These are phyloP conservation scores for Austropuccinia psidii DNA, from an alignment of 1,284 basidiomycete genomes.

Conservation along the genomic window DNA sequence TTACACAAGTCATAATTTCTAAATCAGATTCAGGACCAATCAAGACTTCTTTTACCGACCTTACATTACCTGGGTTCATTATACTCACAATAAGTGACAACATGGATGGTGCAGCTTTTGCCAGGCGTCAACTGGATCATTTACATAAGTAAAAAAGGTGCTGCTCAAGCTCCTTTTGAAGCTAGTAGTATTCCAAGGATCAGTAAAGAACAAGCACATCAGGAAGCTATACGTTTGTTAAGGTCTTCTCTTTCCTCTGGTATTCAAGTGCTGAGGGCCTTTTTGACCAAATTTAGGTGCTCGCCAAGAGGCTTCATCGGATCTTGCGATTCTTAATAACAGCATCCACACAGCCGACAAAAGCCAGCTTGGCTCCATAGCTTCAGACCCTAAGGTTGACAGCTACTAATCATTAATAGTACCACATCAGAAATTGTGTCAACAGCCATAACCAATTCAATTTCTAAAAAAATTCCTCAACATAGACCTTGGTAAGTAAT, in stretches of 20 bases:
- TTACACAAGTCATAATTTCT: slow-evolving; percentile 12
- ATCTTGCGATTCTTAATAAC: slow-evolving; percentile 34
- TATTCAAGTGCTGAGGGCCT: background rate
- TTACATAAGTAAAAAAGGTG: slow-evolving; percentile 73
- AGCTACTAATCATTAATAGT: too few relatives aligned
- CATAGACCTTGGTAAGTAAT: too few relatives aligned
- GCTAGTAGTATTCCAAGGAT: slow-evolving; percentile 75
- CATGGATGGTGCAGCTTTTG: slow-evolving; percentile 11
- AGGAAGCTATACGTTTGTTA: slow-evolving; percentile 71
- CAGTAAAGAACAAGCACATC: slow-evolving; percentile 76
- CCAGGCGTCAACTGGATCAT: slow-evolving; percentile 63
- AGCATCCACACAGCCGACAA: slow-evolving; percentile 51
- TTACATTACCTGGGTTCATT: slow-evolving; percentile 22
- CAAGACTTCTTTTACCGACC: background rate
- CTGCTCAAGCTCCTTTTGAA: slow-evolving; percentile 66
- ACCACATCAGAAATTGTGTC: too few relatives aligned
- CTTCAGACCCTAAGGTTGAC: too few relatives aligned
- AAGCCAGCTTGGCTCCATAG: slow-evolving; percentile 56
- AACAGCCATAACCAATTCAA: too few relatives aligned
- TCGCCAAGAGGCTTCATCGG: slow-evolving; percentile 30
- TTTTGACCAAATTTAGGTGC: slow-evolving; percentile 10
- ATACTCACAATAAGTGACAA: slow-evolving; percentile 25
- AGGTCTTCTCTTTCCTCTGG: background rate
- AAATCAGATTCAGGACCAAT: background rate
- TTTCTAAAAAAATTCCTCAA: too few relatives aligned